A percentile compares a stretch with the other conserved stretches of the same genome.
Evolutionary conservation across 176 grass and related monocot genomes (phyloP).

Genomic region (Eleusine coracana): DNA sequence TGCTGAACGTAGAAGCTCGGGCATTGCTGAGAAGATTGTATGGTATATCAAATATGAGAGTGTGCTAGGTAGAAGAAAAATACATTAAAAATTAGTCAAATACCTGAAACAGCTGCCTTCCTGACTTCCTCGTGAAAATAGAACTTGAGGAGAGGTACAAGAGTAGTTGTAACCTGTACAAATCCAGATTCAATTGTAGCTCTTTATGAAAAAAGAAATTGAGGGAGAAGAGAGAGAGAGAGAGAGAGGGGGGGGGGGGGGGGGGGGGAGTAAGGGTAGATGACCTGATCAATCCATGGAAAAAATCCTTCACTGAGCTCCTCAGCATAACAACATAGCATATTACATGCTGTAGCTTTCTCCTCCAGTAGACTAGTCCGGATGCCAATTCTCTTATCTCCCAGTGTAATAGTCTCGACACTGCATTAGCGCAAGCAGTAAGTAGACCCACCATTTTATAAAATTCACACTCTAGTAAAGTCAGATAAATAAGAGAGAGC

Average conservation of each 20-base stretch:
- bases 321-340: conserved; percentile 87
- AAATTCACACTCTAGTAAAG: neutral
- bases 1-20: conserved; percentile 75
- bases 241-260: neutral
- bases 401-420: conserved; percentile 76
- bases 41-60: conserved; percentile 11
- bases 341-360: conserved; percentile 87
- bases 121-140: conserved; percentile 93
- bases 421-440: conserved; percentile 44
- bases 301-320: conserved; percentile 93
- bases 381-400: conserved; percentile 85
- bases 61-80: conserved; percentile 23
- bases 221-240: neutral
- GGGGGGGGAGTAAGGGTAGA: neutral
- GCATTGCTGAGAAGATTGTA: conserved; percentile 61
- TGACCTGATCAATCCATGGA: conserved; percentile 92
- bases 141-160: conserved; percentile 86
- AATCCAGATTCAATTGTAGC: conserved; percentile 35
- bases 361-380: conserved; percentile 78
- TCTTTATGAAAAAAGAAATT: conserved; percentile 11
- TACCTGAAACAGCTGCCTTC: conserved; percentile 81
- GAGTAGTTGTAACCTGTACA: conserved; percentile 71
- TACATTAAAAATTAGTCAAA: neutral
- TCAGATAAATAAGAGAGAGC: neutral
- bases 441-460: conserved; percentile 12